Conservation (phyloP, 768 basidiomycete genomes). For the Lactarius indigo region DNA sequence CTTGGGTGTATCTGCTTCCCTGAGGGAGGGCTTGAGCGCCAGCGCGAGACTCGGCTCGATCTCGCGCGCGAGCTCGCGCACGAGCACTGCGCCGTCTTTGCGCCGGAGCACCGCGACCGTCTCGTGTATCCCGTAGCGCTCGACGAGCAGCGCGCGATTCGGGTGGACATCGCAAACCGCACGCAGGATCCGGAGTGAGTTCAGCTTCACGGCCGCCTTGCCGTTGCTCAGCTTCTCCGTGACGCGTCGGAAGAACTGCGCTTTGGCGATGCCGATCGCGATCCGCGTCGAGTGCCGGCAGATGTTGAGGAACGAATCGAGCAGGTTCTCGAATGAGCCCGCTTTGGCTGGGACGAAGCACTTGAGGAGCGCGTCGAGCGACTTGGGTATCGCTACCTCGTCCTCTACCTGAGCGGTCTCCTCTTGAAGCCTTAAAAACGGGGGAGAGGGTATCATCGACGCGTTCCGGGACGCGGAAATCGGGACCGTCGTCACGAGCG, state of each 20-base stretch:
- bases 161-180: conserved; percentile 89
- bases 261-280: conserved; percentile 73
- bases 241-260: conserved; percentile 83
- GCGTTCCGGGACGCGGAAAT: not conserved
- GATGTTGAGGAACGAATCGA: conserved; percentile 91
- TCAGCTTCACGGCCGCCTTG: conserved; percentile 88
- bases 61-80: too few species aligned
- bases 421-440: conserved; percentile 73
- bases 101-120: conserved; percentile 78
- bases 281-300: conserved; percentile 72
- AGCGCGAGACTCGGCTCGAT: conserved; percentile 76
- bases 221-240: conserved; percentile 73
- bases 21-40: conserved; percentile 54
- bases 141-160: conserved; percentile 76
- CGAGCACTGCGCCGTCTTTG: conserved; percentile 83
- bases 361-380: conserved; percentile 66
- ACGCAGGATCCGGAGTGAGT: conserved; percentile 78
- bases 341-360: conserved; percentile 86
- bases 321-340: conserved; percentile 86
- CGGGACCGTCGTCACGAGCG: not conserved
- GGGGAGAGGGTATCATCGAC: not conserved
- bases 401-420: conserved; percentile 94
- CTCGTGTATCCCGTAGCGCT: conserved; percentile 74
- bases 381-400: conserved; percentile 61
- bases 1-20: conserved; percentile 31